phyloP scores from a whole-genome alignment of 192 early-diverging fungal genomes.

The Coemansia sp. region DNA sequence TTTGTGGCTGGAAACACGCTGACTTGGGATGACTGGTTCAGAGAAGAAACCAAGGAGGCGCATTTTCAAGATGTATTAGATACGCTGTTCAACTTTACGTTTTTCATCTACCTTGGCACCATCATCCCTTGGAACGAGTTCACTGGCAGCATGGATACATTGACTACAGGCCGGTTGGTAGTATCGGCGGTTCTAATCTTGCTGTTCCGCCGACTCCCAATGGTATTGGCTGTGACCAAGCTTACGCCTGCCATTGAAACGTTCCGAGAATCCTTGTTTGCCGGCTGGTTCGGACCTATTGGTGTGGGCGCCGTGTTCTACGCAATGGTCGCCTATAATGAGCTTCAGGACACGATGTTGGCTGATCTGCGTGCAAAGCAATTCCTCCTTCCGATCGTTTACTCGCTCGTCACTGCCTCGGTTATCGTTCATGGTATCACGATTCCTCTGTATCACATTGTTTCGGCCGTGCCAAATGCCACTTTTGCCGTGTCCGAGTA shows the following conservation, averaged over 20 bases:
- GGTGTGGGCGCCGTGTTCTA: slow-evolving; percentile 68
- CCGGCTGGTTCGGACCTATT: slow-evolving; percentile 91
- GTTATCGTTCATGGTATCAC: slow-evolving; percentile 82
- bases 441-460: slow-evolving; percentile 66
- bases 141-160: slow-evolving; percentile 39
- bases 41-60: slow-evolving; percentile 73
- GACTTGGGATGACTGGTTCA: slow-evolving; percentile 90
- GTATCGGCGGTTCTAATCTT: slow-evolving; percentile 67
- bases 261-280: slow-evolving; percentile 73
- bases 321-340: slow-evolving; percentile 41
- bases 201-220: slow-evolving; percentile 73
- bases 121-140: slow-evolving; percentile 73
- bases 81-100: slow-evolving; percentile 80
- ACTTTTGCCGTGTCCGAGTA: slow-evolving; percentile 15
- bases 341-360: slow-evolving; percentile 22
- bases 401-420: slow-evolving; percentile 73
- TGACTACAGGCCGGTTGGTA: slow-evolving; percentile 67
- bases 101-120: slow-evolving; percentile 84
- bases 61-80: slow-evolving; percentile 92
- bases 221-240: slow-evolving; percentile 62
- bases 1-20: slow-evolving; percentile 76
- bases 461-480: slow-evolving; percentile 19
- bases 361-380: slow-evolving; percentile 19
- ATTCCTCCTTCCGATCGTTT: slow-evolving; percentile 59
- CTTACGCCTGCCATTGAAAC: slow-evolving; percentile 69